Percentiles rank a stretch among this genome's conserved stretches.
Evolutionary conservation across 306 rosid species (phyloP).

Genomic region (Vicia villosa): DNA sequence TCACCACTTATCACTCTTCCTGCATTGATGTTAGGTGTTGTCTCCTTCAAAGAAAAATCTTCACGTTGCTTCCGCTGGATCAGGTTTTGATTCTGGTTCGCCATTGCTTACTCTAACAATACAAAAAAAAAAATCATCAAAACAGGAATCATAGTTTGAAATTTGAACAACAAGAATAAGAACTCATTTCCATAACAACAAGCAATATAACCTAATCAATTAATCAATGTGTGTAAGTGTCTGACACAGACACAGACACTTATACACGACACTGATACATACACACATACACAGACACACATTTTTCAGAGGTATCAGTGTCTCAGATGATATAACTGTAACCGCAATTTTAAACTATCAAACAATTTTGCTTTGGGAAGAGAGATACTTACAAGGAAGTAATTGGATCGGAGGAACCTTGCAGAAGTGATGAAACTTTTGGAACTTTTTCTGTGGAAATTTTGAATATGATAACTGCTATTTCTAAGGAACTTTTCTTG

Average conservation of each 20-base stretch:
- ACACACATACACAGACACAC: no score
- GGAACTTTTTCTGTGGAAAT: neutral
- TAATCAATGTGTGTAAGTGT: no score
- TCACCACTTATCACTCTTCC: slow-evolving; percentile 41
- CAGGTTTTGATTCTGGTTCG: slow-evolving; percentile 12
- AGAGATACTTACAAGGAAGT: neutral
- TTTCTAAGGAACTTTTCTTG: neutral
- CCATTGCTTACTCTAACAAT: slow-evolving; percentile 27
- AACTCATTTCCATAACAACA: no score
- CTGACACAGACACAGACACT: no score
- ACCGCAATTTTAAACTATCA: neutral
- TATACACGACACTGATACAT: no score
- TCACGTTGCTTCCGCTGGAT: slow-evolving; percentile 22
- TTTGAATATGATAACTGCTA: neutral
- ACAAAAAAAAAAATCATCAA: neutral
- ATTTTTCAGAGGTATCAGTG: no score
- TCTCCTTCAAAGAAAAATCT: slow-evolving; percentile 35
- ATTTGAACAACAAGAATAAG: no score
- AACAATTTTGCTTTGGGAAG: neutral
- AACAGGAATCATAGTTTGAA: no score
- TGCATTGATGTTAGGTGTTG: slow-evolving; percentile 35
- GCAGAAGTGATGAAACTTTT: no score
- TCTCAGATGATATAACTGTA: neutral
- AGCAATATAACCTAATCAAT: no score
- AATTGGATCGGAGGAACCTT: neutral